These are phyloP conservation scores for Candida golubevii DNA, from an alignment of 805 yeast species.

Conservation along the genomic window DNA sequence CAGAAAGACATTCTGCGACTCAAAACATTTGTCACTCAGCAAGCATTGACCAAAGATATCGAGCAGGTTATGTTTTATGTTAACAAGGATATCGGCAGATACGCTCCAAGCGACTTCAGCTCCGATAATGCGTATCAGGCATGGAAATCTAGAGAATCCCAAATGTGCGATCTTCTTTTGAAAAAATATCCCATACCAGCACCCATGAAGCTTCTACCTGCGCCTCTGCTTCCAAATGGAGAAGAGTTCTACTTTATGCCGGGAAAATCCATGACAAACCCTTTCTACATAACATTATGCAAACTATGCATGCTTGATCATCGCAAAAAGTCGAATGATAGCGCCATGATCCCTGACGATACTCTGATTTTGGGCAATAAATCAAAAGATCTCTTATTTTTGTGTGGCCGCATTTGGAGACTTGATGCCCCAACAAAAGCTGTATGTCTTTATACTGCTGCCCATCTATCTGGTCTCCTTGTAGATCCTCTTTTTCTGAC, in stretches of 20 bases:
- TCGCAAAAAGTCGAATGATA: slow-evolving; percentile 4
- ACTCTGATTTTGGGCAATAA: slow-evolving; percentile 34
- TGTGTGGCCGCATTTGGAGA: slow-evolving; percentile 57
- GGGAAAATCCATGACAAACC: slow-evolving; percentile 29
- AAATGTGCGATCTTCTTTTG: slow-evolving; percentile 20
- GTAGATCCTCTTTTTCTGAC: slow-evolving; percentile 23
- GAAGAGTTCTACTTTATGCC: slow-evolving; percentile 38
- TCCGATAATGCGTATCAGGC: slow-evolving; percentile 20
- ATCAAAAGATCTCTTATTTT: slow-evolving; percentile 39
- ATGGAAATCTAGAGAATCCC: slow-evolving; percentile 33
- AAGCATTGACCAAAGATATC: slow-evolving; percentile 35
- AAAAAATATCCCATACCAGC: slow-evolving; percentile 33
- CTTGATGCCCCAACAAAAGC: slow-evolving; percentile 48
- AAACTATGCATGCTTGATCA: slow-evolving; percentile 36
- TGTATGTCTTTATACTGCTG: slow-evolving; percentile 47
- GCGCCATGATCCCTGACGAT: slow-evolving; percentile 12
- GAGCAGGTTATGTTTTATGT: slow-evolving; percentile 30
- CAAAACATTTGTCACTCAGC: slow-evolving; percentile 39
- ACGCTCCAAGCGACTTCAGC: slow-evolving; percentile 21
- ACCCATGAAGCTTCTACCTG: slow-evolving; percentile 25
- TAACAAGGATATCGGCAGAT: slow-evolving; percentile 42
- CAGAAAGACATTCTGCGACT: slow-evolving; percentile 51
- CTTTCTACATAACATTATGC: slow-evolving; percentile 37
- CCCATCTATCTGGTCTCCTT: slow-evolving; percentile 29
- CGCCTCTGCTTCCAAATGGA: slow-evolving; percentile 32